Evolutionary conservation across 495 filamentous ascomycete genomes (phyloP), one percentile per base, ranked within the genome.

Genomic region (Achaetomiella virescens): DNA sequence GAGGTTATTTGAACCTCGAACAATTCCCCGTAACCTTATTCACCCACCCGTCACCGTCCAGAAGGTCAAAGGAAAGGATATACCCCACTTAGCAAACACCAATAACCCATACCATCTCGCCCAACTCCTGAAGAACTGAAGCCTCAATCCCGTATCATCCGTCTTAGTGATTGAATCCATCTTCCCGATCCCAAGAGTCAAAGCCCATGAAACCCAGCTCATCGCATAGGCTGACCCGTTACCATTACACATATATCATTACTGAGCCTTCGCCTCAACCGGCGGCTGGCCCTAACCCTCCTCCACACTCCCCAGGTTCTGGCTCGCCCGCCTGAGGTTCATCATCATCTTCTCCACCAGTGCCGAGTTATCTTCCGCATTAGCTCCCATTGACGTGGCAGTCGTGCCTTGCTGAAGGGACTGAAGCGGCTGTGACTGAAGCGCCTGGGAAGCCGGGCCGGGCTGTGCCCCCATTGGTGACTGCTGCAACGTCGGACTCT

Each of bases 271-370:
- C 17, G 14, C 18, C 15, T 18, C 38, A 6, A 1, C 38, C 17
- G n/a, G n/a, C n/a, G n/a, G n/a, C n/a, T n/a, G n/a, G n/a, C n/a
- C 38, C 9, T 6, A 18, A 8, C 6, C 37, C 8, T 42, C 24
- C n/a, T 21, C 53, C 27, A 33, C 6, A 44, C 42, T 48, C 14
- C 43, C 59, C 33, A 52, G 33, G 5, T 41, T 57, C 47, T 54
- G 50, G 37, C 59, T 67, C 25, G 68, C 73, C 55, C 63, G 63
- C 43, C 63, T 66, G 18, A 76, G 57, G 44, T 73, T 73, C 33
- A 49, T 48, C 63, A 81, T 75, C 58, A 81, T 74, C 60, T 71
- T 71, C 64, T 81, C 74, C 40, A 81, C 66, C n/a, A 81, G 52
- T 29, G 72, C 72, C 60, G 72, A 8, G 15, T 50, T 37, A 25